Evolutionary conservation across 169 alveolate species (phyloP), one percentile per base, ranked within the genome.

Genomic region (Amoebophrya sp.): DNA sequence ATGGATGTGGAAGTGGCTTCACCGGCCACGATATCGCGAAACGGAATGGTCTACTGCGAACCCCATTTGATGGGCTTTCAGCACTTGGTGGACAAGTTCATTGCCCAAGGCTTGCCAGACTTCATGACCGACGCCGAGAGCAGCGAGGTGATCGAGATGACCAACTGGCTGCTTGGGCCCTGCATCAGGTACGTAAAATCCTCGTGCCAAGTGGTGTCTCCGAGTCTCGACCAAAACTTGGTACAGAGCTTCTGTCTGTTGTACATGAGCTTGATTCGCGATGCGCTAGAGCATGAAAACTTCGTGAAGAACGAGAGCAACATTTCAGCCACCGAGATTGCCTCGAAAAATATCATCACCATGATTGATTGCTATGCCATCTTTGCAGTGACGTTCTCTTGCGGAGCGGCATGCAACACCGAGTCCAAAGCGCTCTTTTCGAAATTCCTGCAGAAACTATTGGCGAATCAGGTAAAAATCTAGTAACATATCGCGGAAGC

Each of bases 11-110:
- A 96, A 41, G 93, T 92, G 40, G 93, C 93, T 0, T 92, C 98
- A 24, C 98, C 98, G 40, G 99, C 99, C 77, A 98, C 99, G 34
- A 98, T 97, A 65, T 96, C 98, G n/a, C 95, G 99, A 91, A 98
- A 98, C 40, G 99, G 99, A 95, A 97, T 98, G 95, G 97, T 98
- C 41, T 97, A 95, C 95, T 97, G 97, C 92, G 97, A 97, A 89
- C 96, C 96, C 41, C 98, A 98, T 90, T 97, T 96, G 76, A 96
- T 97, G 95, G 97, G 98, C 97, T 96, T 95, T 94, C 96, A 98
- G 77, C 97, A 96, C 94, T 96, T 96, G 91, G 95, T 96, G 90
- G 96, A 98, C 65, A 96, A 98, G 98, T 96, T 97, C 91, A 94
- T 95, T 91, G 93, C 93, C 91, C 96, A 96, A 94, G 95, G 94